Evolutionary conservation across 352 stramenopile genomes (phyloP), one percentile per base, ranked within the genome.

Genomic region (Pythium graminicola): DNA sequence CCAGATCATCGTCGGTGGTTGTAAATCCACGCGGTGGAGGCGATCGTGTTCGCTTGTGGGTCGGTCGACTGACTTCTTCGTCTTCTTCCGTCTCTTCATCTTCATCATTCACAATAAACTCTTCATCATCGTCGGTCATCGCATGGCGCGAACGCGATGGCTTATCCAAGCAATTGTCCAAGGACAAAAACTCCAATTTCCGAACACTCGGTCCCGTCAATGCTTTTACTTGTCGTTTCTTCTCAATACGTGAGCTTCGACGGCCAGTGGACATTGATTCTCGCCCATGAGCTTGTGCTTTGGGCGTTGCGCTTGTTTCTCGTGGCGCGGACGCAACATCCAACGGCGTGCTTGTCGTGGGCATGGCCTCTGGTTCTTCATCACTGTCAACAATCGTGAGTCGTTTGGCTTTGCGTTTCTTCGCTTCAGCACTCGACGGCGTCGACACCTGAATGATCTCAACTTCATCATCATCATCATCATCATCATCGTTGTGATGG

Each of bases 131-230:
- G 6, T 57, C 59, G n/a, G 17, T 54, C n/a, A 50, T 26, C 4
- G 28, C 16, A 3, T 17, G 29, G 19, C 41, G 42, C 19, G 32
- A 36, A 32, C 11, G 23, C 8, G 23, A 39, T 28, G 44, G 28
- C 14, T 50, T 33, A 0, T 85, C 70, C 22, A 92, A 51, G 56
- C 76, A 89, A 51, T 86, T 92, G 13, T 86, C 71, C 50, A 89
- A 56, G 17, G 76, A 70, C 4, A 69, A 50, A 42, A 82, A 89
- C 48, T 83, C 62, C 26, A 90, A 53, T 40, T 84, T 86, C 1
- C 77, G 66, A 1, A 45, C 57, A 20, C 54, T 72, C 7, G 49
- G 40, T 28, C 45, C 50, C 31, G 32, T 16, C n/a, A 64, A 50
- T 16, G 73, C 62, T 43, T 88, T 88, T 39, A 76, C 64, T 39